These are phyloP conservation scores for Naegleria lovaniensis DNA, from an alignment of 208 protist species.

Conservation along the genomic window DNA sequence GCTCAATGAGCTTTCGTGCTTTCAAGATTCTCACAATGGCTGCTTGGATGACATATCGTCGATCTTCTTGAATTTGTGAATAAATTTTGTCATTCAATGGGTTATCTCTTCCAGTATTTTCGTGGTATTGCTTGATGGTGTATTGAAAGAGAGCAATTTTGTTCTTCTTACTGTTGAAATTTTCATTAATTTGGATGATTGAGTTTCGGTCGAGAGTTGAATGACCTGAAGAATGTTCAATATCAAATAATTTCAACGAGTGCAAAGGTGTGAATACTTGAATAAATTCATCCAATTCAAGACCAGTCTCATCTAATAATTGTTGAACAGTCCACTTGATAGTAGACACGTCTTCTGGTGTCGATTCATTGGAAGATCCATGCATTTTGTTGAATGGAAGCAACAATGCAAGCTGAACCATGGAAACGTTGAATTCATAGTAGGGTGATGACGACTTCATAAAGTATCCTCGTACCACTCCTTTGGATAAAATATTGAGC, in stretches of 20 bases:
- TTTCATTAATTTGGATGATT: background rate
- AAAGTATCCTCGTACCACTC: background rate
- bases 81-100: background rate
- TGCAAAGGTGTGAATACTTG: background rate
- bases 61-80: conserved; percentile 59
- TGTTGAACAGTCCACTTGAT: background rate
- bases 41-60: conserved; percentile 65
- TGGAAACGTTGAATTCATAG: background rate
- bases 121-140: background rate
- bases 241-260: background rate
- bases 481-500: background rate
- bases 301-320: background rate
- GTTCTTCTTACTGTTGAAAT: background rate
- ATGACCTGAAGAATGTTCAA: no score
- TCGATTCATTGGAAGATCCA: background rate
- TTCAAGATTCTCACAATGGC: conserved; percentile 79
- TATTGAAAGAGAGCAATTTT: background rate
- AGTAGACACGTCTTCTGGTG: no score
- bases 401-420: background rate
- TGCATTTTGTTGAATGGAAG: background rate
- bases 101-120: background rate
- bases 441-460: background rate
- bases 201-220: background rate
- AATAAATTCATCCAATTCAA: background rate
- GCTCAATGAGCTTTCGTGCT: conserved; percentile 41